Conservation (phyloP, 2,329 filamentous ascomycete species). For the Aspergillus chevalieri region DNA sequence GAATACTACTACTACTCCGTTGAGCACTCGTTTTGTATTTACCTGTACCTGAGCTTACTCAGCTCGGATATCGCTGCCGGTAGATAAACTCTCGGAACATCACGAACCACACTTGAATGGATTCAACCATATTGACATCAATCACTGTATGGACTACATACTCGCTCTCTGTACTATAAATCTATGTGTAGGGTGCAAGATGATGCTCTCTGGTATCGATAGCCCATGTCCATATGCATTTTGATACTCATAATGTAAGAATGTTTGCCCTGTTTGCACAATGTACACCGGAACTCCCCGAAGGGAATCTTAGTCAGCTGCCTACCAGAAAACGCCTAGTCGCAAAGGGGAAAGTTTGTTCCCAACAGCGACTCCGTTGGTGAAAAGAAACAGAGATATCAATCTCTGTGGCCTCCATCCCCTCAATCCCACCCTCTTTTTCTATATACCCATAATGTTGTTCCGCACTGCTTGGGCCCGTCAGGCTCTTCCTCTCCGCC, state of each 20-base stretch:
- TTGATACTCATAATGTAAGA: not conserved
- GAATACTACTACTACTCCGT: too few relatives aligned
- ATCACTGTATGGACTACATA: too few relatives aligned
- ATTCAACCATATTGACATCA: too few relatives aligned
- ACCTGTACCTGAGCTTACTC: too few relatives aligned
- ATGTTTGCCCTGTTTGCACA: conserved; percentile 26
- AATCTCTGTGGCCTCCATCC: not conserved
- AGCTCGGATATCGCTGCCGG: too few relatives aligned
- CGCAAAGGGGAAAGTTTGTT: conserved; percentile 27
- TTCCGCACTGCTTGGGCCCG: conserved; percentile 62
- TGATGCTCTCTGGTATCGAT: too few relatives aligned
- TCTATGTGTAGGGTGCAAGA: too few relatives aligned
- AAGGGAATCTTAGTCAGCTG: conserved; percentile 10
- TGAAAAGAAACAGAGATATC: not conserved
- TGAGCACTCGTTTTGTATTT: too few relatives aligned
- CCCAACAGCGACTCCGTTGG: conserved; percentile 18
- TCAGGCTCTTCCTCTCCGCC: conserved; percentile 53
- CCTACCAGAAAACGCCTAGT: conserved; percentile 20
- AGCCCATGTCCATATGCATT: too few relatives aligned
- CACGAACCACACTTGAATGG: too few relatives aligned
- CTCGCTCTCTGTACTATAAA: too few relatives aligned
- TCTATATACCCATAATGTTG: conserved; percentile 53
- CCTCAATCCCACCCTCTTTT: conserved; percentile 3
- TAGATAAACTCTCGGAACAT: too few relatives aligned
- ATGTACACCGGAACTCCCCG: conserved; percentile 10